Base-by-base conservation (phyloP, 768 basidiomycete species). In the Clathrus columnatus region DNA sequence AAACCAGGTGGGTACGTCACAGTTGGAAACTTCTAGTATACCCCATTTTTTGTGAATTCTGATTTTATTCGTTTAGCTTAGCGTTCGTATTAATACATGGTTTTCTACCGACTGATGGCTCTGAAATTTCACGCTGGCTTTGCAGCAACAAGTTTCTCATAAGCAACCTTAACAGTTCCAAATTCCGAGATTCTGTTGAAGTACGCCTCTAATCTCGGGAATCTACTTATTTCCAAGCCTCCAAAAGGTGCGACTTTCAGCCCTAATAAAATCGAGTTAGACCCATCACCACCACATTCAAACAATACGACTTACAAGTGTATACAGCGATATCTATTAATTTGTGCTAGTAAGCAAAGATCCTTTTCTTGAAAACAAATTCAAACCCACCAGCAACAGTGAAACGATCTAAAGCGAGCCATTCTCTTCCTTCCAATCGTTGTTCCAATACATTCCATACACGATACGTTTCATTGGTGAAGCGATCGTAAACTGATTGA, bases 361-460 rank as follows among this genome's bases (percentile, higher is more conserved):
- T 47, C 36, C 14, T 32, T 14, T 36, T 36, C 18, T 18, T 42
- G 11, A 42, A 18, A 42, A 8, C n/a, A 36, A 14, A 8, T 36
- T 36, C 7, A n/a, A 14, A 36, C 3, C n/a, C 10, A 36, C 36
- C 36, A 4, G 36, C 36, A n/a, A 36, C 36, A 8, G 36, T 36
- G 10, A 36, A 36, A 10, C 36, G 11, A 8, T 36, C 36, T 36
- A 36, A 11, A 10, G 68, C 72, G 26, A 75, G 64, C 52, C 63
- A 75, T 4, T 73, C 73, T 23, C 68, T 51, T 24, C 64, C 65
- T 26, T 61, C 58, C 10, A 63, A 51, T 7, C 60, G 60, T 17
- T 57, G 50, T 27, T 60, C 58, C 28, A 63, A 58, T 4, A 63
- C 62, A 20, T 54, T 50, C 56, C 61, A 61, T 21, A 61, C 44